Base-by-base conservation (phyloP, 148 eudicot species). In the Fagopyrum homotropicum region DNA sequence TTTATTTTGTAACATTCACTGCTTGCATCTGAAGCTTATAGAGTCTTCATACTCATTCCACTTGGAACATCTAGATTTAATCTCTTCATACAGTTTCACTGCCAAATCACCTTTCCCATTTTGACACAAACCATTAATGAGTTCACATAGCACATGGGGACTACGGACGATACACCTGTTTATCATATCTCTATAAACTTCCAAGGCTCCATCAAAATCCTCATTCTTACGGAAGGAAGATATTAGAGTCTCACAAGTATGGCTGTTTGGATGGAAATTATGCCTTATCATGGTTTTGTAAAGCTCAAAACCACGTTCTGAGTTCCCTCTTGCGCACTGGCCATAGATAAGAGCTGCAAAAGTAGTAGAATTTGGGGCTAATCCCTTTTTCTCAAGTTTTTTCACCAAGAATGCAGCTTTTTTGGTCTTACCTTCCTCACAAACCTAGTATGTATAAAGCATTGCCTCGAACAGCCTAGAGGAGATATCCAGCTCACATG, bases 311-410 rank as follows among this genome's bases (percentile, higher is more conserved):
- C 91, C 97, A 40, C 93, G 89, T 48, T 86, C 97, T 5, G 93
- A 79, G 74, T 94, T 90, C 76, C 84, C 87, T 77, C 88, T 89
- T 49, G 73, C 78, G 72, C 98, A 91, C 77, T 93, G 95, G 71
- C 98, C 97, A 15, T 66, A 73, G 74, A 93, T 93, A 70, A 93
- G 93, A 70, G 95, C 95, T 50, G 95, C 80, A 75, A 83, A 93
- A 45, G 95, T 93, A n/a, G 97, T 87, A 43, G 93, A 80, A 76
- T 93, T 91, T 7, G 90, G 92, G 9, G 79, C 81, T 26, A 88
- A 78, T 40, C 87, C 87, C 54, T 81, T 81, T 78, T 75, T 87
- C 78, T 85, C 90, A 66, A 90, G 86, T 56, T 85, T 87, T 82
- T 84, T 88, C 63, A 89, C 89, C 81, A 88, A 45, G 76, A 79